Percentiles rank a stretch among this genome's conserved stretches.
Evolutionary conservation across 139 green algal genomes (phyloP).

Genomic region (Tetradesmus obliquus): DNA sequence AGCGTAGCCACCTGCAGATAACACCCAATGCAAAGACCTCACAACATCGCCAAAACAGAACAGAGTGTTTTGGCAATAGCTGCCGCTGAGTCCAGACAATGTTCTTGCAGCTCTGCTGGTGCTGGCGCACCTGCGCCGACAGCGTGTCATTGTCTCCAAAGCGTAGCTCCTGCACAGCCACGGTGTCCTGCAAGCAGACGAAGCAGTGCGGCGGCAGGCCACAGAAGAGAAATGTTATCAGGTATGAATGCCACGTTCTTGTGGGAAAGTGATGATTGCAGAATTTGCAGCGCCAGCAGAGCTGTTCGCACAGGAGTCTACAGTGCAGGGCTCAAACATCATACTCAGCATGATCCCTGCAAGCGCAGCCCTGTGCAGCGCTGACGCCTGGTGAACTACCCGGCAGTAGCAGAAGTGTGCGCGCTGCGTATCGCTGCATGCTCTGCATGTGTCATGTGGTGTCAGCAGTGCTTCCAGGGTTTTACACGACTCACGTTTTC

Average conservation of each 20-base stretch:
- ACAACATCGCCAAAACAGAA: not conserved
- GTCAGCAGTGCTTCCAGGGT: no score
- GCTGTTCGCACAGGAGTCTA: no score
- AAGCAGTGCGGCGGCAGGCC: not conserved
- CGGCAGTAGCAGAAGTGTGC: no score
- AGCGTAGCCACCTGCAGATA: constrained; percentile 80
- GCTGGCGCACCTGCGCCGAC: constrained; percentile 69
- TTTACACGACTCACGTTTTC: no score
- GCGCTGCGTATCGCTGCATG: no score
- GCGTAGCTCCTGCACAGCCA: constrained; percentile 88
- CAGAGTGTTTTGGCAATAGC: no score
- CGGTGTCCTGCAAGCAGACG: constrained; percentile 78
- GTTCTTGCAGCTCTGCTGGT: not conserved
- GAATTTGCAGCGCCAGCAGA: no score
- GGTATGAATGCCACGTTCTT: not conserved
- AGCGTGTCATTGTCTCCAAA: constrained; percentile 99
- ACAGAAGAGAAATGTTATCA: not conserved
- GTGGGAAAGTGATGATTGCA: not conserved
- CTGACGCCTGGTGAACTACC: no score
- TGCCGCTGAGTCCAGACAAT: not conserved
- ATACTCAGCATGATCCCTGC: no score
- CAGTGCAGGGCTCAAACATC: no score
- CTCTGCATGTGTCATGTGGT: not conserved
- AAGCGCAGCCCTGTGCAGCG: no score
- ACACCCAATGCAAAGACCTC: constrained; percentile 27